These are phyloP conservation scores for Symbiodinium pilosum DNA, from an alignment of 73 alveolate genomes.

Conservation along the genomic window DNA sequence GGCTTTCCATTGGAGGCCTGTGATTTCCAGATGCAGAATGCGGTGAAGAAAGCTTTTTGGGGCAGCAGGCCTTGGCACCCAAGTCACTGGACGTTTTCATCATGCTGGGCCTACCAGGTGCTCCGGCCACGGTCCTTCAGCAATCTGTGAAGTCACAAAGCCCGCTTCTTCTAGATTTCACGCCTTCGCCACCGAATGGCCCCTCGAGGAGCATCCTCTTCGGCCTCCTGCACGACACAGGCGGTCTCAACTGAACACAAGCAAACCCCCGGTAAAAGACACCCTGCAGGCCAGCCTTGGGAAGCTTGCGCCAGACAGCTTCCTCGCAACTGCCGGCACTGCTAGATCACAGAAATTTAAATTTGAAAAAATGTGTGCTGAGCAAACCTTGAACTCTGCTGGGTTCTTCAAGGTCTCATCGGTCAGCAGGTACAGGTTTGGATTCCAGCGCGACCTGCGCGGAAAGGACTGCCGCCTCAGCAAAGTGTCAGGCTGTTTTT, in stretches of 20 bases:
- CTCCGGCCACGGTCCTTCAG: neutral
- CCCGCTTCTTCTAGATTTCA: too few relatives aligned
- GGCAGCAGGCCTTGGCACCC: neutral
- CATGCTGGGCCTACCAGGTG: neutral
- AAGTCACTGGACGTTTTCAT: neutral
- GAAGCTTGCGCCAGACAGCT: slow-evolving; percentile 85
- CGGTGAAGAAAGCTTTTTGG: neutral
- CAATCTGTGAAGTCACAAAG: too few relatives aligned
- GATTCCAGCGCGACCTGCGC: slow-evolving; percentile 70
- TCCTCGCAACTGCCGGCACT: neutral
- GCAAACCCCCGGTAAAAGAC: neutral
- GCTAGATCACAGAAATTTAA: too few relatives aligned
- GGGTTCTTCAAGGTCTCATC: slow-evolving; percentile 90
- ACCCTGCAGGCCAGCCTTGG: slow-evolving; percentile 7
- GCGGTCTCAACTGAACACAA: too few relatives aligned
- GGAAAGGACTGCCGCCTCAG: slow-evolving; percentile 62
- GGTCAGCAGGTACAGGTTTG: slow-evolving; percentile 55
- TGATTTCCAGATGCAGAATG: neutral
- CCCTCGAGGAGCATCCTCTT: slow-evolving; percentile 1
- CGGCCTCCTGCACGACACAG: neutral
- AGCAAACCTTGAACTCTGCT: slow-evolving; percentile 31
- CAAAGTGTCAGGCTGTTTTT: neutral
- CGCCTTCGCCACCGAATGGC: slow-evolving; percentile 45
- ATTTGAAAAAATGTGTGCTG: neutral
- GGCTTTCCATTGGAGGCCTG: neutral